Conservation (phyloP, 257 asterid species). For the Echites panduratus region DNA sequence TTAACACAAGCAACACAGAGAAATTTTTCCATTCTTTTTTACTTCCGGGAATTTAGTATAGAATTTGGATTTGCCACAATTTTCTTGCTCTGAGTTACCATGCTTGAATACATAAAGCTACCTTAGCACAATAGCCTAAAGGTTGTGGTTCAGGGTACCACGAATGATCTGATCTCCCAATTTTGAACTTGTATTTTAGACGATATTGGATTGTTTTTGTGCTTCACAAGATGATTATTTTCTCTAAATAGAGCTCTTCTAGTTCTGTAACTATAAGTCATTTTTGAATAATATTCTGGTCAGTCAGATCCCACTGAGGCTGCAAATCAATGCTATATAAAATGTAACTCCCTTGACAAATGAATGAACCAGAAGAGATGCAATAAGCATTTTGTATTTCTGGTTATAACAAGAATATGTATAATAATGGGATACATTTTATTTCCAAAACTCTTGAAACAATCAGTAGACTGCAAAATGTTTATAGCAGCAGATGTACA, state of each 20-base stretch:
- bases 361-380: too few relatives aligned
- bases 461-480: neutral
- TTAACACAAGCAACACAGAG: neutral
- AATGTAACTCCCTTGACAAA: too few relatives aligned
- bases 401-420: too few relatives aligned
- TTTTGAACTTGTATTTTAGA: neutral
- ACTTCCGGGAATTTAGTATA: neutral
- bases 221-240: neutral
- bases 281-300: neutral
- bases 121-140: neutral
- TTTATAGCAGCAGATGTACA: neutral
- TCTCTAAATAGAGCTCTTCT: neutral
- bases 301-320: too few relatives aligned
- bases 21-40: conserved; percentile 10
- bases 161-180: neutral
- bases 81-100: neutral
- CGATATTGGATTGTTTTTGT: neutral
- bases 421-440: too few relatives aligned
- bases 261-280: neutral
- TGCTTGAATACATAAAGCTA: neutral
- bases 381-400: too few relatives aligned
- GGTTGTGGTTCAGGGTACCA: neutral
- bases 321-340: too few relatives aligned
- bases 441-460: neutral
- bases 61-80: neutral